These are phyloP conservation scores for Cairneyella variabilis DNA, from an alignment of 495 filamentous ascomycete genomes.

Conservation along the genomic window DNA sequence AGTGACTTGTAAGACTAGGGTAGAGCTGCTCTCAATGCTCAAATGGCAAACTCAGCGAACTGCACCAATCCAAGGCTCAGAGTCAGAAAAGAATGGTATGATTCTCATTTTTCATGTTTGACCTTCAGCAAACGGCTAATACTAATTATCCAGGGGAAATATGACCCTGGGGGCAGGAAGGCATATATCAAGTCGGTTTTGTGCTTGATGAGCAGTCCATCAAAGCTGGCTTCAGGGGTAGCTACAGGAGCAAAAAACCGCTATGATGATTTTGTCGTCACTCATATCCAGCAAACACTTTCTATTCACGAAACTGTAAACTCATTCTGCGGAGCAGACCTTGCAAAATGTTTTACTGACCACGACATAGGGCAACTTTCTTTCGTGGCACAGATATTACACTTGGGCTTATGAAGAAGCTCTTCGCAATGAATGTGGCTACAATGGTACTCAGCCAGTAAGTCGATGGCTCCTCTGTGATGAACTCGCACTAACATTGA, in stretches of 20 bases:
- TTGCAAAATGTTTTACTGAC: background rate
- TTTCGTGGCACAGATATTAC: slow-evolving; percentile 72
- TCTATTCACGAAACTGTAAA: slow-evolving; percentile 54
- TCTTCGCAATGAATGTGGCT: slow-evolving; percentile 65
- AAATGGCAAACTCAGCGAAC: slow-evolving; percentile 39
- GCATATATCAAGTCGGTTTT: slow-evolving; percentile 60
- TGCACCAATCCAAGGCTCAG: slow-evolving; percentile 45
- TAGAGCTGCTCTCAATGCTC: slow-evolving; percentile 33
- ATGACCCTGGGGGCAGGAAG: slow-evolving; percentile 34
- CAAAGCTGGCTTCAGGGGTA: slow-evolving; percentile 32
- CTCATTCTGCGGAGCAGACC: background rate
- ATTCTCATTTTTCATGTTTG: background rate
- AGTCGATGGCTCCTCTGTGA: background rate
- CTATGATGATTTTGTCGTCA: slow-evolving; percentile 66
- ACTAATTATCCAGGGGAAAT: slow-evolving; percentile 29
- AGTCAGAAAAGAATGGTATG: slow-evolving; percentile 47
- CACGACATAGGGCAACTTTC: slow-evolving; percentile 42
- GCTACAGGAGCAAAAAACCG: slow-evolving; percentile 31
- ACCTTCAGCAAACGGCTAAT: background rate
- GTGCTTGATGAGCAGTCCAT: slow-evolving; percentile 55
- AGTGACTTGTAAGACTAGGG: slow-evolving; percentile 39
- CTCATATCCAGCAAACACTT: slow-evolving; percentile 61
- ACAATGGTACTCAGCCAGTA: slow-evolving; percentile 42
- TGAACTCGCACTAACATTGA: background rate
- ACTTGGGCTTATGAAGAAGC: slow-evolving; percentile 61